Conservation (phyloP, 805 yeast species). For the Spathaspora gorwiae region DNA sequence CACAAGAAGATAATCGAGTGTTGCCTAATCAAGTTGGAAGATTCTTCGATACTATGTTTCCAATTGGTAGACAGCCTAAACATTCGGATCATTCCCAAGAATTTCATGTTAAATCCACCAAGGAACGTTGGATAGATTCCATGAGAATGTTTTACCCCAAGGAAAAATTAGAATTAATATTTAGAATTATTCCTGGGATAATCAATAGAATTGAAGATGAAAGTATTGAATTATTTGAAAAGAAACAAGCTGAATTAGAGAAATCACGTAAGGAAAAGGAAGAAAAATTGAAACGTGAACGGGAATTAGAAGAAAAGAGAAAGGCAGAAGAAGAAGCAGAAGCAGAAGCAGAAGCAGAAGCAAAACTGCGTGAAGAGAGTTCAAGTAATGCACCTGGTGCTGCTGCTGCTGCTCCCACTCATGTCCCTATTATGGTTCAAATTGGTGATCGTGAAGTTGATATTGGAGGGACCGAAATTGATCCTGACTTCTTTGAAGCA, state of each 20-base stretch:
- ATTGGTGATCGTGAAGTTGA: slow-evolving; percentile 80
- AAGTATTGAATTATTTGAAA: slow-evolving; percentile 37
- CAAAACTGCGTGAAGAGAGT: slow-evolving; percentile 13
- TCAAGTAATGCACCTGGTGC: too few relatives aligned
- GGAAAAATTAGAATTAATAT: slow-evolving; percentile 17
- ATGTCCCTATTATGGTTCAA: slow-evolving; percentile 58
- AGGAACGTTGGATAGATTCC: slow-evolving; percentile 66
- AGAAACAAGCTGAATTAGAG: slow-evolving; percentile 26
- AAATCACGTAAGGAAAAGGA: slow-evolving; percentile 21
- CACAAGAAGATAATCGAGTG: slow-evolving; percentile 9
- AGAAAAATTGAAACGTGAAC: slow-evolving; percentile 23
- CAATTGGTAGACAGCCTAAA: slow-evolving; percentile 6
- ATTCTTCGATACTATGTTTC: slow-evolving; percentile 19
- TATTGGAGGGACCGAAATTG: slow-evolving; percentile 85
- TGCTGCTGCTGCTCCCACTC: slow-evolving; percentile 11
- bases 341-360: slow-evolving; percentile 10
- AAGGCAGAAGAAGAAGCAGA: slow-evolving; percentile 24
- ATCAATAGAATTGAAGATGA: slow-evolving; percentile 45
- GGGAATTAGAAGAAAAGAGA: slow-evolving; percentile 26
- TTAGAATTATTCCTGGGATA: slow-evolving; percentile 27
- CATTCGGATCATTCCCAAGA: slow-evolving; percentile 1
- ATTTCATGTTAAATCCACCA: slow-evolving; percentile 43
- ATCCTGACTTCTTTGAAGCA: slow-evolving; percentile 85
- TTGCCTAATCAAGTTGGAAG: slow-evolving; percentile 17
- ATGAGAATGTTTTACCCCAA: slow-evolving; percentile 47